Base-by-base conservation (phyloP, 2,329 filamentous ascomycete genomes). In the Pseudocercospora cruenta region DNA sequence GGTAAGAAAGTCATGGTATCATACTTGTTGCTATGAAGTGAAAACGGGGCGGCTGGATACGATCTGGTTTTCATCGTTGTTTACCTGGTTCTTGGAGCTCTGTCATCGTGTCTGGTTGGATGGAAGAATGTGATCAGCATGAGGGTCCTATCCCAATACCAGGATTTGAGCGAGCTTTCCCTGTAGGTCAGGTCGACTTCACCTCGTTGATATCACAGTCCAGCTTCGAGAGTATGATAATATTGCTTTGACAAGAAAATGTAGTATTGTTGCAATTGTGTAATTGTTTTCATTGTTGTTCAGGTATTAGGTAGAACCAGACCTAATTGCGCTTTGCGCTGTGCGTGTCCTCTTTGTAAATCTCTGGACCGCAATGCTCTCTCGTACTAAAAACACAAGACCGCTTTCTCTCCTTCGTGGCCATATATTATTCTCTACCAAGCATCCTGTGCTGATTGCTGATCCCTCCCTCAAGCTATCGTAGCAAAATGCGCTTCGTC, bases 361-460 rank as follows among this genome's bases (percentile, higher is more conserved):
- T 55, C 51, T 54, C 24, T 16, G 51, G 19, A 51, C n/a, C 47
- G 47, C 47, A 26, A 49, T 22, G 16, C 45, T 49, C 45, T 49
- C 45, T 21, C 51, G 14, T n/a, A 54, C 51, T 54, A 28, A 54
- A 54, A 31, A 26, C 24, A 16, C 16, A 31, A n/a, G 22, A 3
- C 51, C 10, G n/a, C 51, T 26, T 26, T 55, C 22, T 55, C 51
- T 31, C 24, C 7, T 26, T 21, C 8, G 47, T 16, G 21, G 19
- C 24, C 19, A 14, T 9, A 26, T 14, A 4, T 26, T 24, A 21
- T 14, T 9, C 19, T 51, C 51, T 55, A 55, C 51, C 26, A 31
- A 55, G 51, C 51, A 55, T 28, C 51, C 51, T 55, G 51, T 55
- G 51, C 51, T 55, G 51, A 51, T 51, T 51, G 21, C 9, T 14